Base-by-base conservation (phyloP, 2,329 filamentous ascomycete species). In the Colletotrichum echinochloae region DNA sequence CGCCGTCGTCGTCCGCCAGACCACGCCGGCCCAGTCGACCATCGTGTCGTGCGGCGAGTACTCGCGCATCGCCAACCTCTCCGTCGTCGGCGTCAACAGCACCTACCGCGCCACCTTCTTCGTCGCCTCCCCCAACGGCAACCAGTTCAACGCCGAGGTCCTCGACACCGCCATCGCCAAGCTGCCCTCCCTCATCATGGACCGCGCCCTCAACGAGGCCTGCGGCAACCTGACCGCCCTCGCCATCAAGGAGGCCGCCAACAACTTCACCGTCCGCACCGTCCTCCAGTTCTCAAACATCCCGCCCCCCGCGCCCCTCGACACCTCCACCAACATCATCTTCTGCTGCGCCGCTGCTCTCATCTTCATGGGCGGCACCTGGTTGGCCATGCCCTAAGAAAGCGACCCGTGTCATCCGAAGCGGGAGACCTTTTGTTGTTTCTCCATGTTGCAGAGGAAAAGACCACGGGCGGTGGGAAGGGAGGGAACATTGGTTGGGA, bases 61-160 rank as follows among this genome's bases (percentile, higher is more conserved):
- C 75, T 76, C 81, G 67, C 76, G 74, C 59, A 82, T 82, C 28
- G 84, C 84, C 71, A 86, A 86, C 76, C 79, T 84, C 70, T 84
- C 84, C 28, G 81, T 80, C 70, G 81, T 86, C 71, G 82, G 81
- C 69, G 72, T 77, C 64, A 86, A 86, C 77, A 74, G 80, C 69
- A 83, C 82, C 61, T 83, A 83, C 68, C 84, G 84, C 63, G 79
- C 80, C n/a, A 82, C 83, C 14, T 84, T 83, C 75, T 75, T 85
- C 57, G 79, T 81, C 64, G 81, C 81, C 41, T 81, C 83, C 18
- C 80, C 78, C 35, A 73, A 82, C 55, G 84, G 84, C 68, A 84
- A 82, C 60, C 75, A 79, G 57, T 72, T 76, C 20, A 78, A 79
- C 51, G 77, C 78, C 7, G 76, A 74, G 39, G 83, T 86, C 77